These are phyloP conservation scores for Solanum arcanum DNA, from an alignment of 257 asterid species.

Conservation along the genomic window DNA sequence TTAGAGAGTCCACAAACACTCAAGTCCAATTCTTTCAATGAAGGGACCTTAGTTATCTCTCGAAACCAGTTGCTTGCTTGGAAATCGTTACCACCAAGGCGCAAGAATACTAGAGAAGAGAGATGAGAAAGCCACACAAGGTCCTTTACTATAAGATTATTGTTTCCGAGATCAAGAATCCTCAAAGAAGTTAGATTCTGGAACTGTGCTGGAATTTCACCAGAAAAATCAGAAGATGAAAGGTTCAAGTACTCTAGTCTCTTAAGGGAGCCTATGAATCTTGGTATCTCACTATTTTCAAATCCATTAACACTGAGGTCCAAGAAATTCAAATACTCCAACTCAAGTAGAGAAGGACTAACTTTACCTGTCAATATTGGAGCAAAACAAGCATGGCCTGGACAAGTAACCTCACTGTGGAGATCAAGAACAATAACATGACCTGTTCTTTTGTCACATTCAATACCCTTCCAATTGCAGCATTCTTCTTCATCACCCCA, in stretches of 20 bases:
- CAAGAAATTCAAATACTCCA: background rate
- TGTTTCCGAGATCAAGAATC: background rate
- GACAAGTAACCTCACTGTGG: background rate
- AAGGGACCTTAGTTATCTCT: background rate
- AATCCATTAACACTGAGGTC: conserved; percentile 6
- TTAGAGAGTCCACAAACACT: background rate
- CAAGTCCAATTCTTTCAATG: background rate
- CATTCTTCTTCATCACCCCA: background rate
- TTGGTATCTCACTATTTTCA: background rate
- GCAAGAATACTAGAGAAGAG: background rate
- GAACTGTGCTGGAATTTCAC: conserved; percentile 8
- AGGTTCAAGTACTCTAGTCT: background rate
- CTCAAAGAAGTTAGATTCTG: background rate
- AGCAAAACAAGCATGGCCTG: background rate
- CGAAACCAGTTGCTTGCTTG: background rate
- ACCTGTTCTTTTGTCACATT: background rate
- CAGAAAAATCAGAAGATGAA: background rate
- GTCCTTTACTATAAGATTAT: background rate
- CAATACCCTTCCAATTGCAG: conserved; percentile 6
- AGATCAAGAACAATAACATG: conserved; percentile 5
- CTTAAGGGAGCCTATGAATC: background rate
- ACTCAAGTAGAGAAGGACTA: conserved; percentile 6
- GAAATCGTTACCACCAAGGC: background rate
- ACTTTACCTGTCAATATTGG: conserved; percentile 10
- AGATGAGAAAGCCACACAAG: background rate